phyloP scores from a whole-genome alignment of 805 yeast genomes.

The Wickerhamomyces xylosicus region DNA sequence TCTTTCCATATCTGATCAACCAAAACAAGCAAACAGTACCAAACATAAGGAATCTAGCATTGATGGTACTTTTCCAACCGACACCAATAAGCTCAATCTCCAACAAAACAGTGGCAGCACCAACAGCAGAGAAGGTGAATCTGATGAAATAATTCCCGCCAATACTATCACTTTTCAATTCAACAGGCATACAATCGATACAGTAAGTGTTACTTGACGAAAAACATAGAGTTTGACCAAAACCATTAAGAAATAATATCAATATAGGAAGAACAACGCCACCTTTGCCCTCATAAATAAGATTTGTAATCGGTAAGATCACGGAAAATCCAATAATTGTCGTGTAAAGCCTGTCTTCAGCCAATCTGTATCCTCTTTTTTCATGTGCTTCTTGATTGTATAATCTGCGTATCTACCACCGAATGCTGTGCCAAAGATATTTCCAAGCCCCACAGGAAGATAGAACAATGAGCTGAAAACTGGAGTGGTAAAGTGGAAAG shows the following conservation, averaged over 20 bases:
- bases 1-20: no score
- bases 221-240: constrained; percentile 39
- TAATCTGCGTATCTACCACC: constrained; percentile 46
- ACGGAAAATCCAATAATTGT: constrained; percentile 26
- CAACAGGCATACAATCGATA: constrained; percentile 41
- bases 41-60: constrained; percentile 19
- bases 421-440: constrained; percentile 33
- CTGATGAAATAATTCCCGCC: constrained; percentile 42
- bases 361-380: constrained; percentile 28
- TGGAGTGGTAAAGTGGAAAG: constrained; percentile 37
- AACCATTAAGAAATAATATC: constrained; percentile 34
- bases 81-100: constrained; percentile 39
- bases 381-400: constrained; percentile 31
- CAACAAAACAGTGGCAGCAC: constrained; percentile 36
- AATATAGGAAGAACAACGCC: constrained; percentile 45
- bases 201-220: constrained; percentile 47
- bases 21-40: no score
- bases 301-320: constrained; percentile 29
- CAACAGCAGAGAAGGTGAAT: constrained; percentile 39
- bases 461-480: constrained; percentile 41
- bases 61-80: constrained; percentile 44
- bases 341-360: constrained; percentile 41
- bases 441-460: constrained; percentile 45
- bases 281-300: constrained; percentile 40
- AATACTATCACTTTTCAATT: constrained; percentile 42